Percentiles rank a stretch among this genome's conserved stretches.
Evolutionary conservation across 345 rosid species (phyloP).

Genomic region (Citrus maxima): DNA sequence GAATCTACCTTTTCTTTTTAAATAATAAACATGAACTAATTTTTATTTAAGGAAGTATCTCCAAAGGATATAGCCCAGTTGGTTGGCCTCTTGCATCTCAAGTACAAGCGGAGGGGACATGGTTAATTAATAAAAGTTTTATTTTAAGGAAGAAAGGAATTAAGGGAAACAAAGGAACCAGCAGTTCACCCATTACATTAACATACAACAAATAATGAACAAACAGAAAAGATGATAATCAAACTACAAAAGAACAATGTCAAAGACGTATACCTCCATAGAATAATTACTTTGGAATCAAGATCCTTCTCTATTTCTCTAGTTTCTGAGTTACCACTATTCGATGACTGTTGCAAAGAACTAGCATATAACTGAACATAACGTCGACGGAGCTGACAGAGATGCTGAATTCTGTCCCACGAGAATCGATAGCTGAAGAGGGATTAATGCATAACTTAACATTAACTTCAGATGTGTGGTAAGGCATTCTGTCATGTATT

Average conservation of each 20-base stretch:
- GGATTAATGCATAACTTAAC: conserved; percentile 17
- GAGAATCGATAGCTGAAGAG: conserved; percentile 74
- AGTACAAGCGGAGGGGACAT: neutral
- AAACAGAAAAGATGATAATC: neutral
- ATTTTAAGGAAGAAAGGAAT: neutral
- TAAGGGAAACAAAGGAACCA: neutral
- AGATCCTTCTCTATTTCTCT: conserved; percentile 93
- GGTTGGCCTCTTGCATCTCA: neutral
- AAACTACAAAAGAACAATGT: neutral
- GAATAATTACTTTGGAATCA: conserved; percentile 87
- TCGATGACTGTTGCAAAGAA: conserved; percentile 66
- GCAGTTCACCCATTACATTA: neutral
- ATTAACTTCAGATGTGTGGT: conserved; percentile 18
- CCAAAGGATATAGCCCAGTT: neutral
- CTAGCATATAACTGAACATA: conserved; percentile 85
- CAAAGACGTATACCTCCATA: conserved; percentile 70
- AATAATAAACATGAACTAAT: neutral
- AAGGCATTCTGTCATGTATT: neutral
- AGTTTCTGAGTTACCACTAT: conserved; percentile 46
- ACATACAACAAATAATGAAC: neutral
- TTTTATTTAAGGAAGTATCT: neutral
- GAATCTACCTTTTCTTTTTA: neutral
- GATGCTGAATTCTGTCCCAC: conserved; percentile 79
- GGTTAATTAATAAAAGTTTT: neutral
- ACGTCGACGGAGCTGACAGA: conserved; percentile 81